These are phyloP conservation scores for Talaromyces sp. DNA, from an alignment of 2,329 filamentous ascomycete species.

Conservation along the genomic window DNA sequence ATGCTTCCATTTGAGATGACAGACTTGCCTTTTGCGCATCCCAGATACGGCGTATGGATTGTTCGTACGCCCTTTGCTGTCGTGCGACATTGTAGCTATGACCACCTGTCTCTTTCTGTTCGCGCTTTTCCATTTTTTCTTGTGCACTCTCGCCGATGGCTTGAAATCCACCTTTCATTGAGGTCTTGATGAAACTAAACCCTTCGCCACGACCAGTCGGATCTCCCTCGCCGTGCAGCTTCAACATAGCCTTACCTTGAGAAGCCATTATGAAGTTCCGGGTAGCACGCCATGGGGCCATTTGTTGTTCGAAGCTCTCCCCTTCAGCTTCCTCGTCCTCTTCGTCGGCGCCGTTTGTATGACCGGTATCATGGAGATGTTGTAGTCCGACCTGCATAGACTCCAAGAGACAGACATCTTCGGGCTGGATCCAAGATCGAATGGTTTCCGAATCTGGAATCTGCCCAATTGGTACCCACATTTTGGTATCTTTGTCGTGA, in stretches of 20 bases:
- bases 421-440: slow-evolving; percentile 85
- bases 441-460: slow-evolving; percentile 78
- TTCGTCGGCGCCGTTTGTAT: slow-evolving; percentile 66
- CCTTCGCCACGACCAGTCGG: slow-evolving; percentile 89
- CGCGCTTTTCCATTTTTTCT: slow-evolving; percentile 78
- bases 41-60: slow-evolving; percentile 90
- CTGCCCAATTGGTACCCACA: slow-evolving; percentile 77
- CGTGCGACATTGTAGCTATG: slow-evolving; percentile 97
- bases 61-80: slow-evolving; percentile 87
- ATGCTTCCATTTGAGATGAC: slow-evolving; percentile 68
- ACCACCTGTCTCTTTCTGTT: slow-evolving; percentile 66
- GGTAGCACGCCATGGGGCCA: slow-evolving; percentile 94
- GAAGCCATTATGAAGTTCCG: slow-evolving; percentile 95
- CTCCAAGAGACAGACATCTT: slow-evolving; percentile 91
- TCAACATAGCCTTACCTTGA: slow-evolving; percentile 93
- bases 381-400: slow-evolving; percentile 95
- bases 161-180: slow-evolving; percentile 97
- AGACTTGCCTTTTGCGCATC: slow-evolving; percentile 78
- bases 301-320: slow-evolving; percentile 77
- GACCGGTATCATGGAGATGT: slow-evolving; percentile 86
- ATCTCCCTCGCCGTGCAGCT: slow-evolving; percentile 89
- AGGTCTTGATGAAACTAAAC: slow-evolving; percentile 96
- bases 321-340: slow-evolving; percentile 65
- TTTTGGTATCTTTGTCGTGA: slow-evolving; percentile 82
- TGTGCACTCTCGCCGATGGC: slow-evolving; percentile 84